These are phyloP conservation scores for Pyropia haitanensis DNA, from an alignment of 23 red algal species.

Conservation along the genomic window DNA sequence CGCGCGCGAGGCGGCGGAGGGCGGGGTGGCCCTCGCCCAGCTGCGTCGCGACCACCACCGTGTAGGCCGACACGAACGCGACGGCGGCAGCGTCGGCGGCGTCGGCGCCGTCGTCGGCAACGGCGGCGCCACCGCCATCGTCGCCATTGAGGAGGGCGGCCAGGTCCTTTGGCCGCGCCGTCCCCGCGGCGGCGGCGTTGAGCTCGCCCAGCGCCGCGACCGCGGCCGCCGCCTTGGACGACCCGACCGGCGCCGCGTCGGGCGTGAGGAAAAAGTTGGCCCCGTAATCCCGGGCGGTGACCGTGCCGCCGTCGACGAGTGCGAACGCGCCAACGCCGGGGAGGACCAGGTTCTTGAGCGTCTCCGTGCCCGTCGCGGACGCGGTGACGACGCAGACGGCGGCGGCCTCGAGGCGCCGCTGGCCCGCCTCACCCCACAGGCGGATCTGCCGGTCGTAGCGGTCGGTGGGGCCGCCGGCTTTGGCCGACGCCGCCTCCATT, in stretches of 20 bases:
- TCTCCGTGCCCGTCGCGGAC: slow-evolving; percentile 63
- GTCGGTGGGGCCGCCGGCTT: not conserved
- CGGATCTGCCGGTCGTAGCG: slow-evolving; percentile 73
- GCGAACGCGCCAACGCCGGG: slow-evolving; percentile 68
- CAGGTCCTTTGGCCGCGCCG: not conserved
- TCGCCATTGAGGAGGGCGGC: not conserved
- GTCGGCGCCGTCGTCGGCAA: too few species aligned
- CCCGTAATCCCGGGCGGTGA: slow-evolving; percentile 17
- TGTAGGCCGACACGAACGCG: slow-evolving; percentile 40
- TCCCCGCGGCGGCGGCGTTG: slow-evolving; percentile 34
- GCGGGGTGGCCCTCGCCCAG: slow-evolving; percentile 16
- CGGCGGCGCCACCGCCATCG: not conserved
- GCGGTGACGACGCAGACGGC: slow-evolving; percentile 61
- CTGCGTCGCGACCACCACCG: slow-evolving; percentile 61
- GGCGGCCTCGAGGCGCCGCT: slow-evolving; percentile 48
- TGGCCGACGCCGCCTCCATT: too few species aligned
- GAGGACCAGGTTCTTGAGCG: slow-evolving; percentile 86
- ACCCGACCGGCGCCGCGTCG: not conserved
- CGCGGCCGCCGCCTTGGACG: too few species aligned
- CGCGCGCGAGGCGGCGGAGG: slow-evolving; percentile 24
- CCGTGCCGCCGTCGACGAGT: slow-evolving; percentile 42
- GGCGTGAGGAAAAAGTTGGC: slow-evolving; percentile 76
- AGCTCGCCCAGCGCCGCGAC: too few species aligned
- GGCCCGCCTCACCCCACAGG: slow-evolving; percentile 88
- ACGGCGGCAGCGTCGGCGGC: slow-evolving; percentile 13